Conservation (phyloP, 2,329 filamentous ascomycete species). For the Cryphonectria carpinicola region DNA sequence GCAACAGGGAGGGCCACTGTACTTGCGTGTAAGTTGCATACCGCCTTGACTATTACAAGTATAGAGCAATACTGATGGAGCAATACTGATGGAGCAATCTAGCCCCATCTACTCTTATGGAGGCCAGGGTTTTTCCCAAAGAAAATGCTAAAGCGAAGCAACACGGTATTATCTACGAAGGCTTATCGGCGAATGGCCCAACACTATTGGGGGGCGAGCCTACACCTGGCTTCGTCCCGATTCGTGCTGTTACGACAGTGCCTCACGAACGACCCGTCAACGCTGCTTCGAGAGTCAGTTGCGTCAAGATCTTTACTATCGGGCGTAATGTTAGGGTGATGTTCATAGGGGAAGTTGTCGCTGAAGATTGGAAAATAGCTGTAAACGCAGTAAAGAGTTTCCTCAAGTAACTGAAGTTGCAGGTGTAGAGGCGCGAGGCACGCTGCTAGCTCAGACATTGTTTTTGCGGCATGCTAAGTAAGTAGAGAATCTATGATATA, state of each 20-base stretch:
- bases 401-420: not conserved
- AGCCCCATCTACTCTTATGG: constrained; percentile 62
- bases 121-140: constrained; percentile 55
- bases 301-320: constrained; percentile 58
- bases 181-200: constrained; percentile 33
- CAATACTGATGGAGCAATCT: not conserved
- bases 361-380: constrained; percentile 47
- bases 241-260: constrained; percentile 47
- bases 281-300: constrained; percentile 59
- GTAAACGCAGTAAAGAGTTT: constrained; percentile 43
- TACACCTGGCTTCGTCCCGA: constrained; percentile 50
- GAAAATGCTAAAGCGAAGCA: constrained; percentile 53
- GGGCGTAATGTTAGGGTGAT: constrained; percentile 64
- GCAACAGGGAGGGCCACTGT: constrained; percentile 55
- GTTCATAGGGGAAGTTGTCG: constrained; percentile 57
- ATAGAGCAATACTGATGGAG: not conserved
- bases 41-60: not conserved
- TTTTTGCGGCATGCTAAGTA: no score
- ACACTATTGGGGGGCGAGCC: constrained; percentile 47
- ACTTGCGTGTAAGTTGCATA: constrained; percentile 56
- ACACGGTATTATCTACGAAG: constrained; percentile 57
- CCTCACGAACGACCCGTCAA: constrained; percentile 52
- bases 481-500: no score
- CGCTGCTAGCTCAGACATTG: no score
- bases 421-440: no score